phyloP scores from a whole-genome alignment of 139 green algal species.

The Trebouxia sp. region DNA sequence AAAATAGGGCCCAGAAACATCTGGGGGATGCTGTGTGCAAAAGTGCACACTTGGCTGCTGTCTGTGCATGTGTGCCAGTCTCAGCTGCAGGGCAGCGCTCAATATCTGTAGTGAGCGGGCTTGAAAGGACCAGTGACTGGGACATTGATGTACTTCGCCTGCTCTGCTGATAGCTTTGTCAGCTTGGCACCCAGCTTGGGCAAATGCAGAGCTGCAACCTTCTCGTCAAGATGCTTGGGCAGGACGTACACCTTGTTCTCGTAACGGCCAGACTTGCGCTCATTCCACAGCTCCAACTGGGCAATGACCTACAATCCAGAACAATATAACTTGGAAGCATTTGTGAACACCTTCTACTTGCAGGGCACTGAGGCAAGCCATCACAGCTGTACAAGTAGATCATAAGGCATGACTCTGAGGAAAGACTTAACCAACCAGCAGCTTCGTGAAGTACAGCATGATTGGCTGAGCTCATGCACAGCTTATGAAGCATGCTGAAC shows the following conservation, averaged over 20 bases:
- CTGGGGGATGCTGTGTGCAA: slow-evolving; percentile 19
- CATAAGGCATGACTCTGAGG: no score
- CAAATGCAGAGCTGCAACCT: slow-evolving; percentile 96
- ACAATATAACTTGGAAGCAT: no score
- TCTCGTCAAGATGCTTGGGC: slow-evolving; percentile 99
- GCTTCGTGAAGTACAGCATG: no score
- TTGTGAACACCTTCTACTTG: no score
- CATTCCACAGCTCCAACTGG: slow-evolving; percentile 99
- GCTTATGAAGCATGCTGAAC: no score
- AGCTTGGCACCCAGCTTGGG: slow-evolving; percentile 96
- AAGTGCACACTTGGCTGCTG: slow-evolving; percentile 5
- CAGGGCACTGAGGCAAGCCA: no score
- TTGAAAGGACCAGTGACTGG: slow-evolving; percentile 93
- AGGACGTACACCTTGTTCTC: slow-evolving; percentile 99
- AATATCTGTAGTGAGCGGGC: slow-evolving; percentile 96
- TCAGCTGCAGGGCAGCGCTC: not conserved
- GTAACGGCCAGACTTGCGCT: slow-evolving; percentile 92
- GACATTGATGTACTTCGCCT: slow-evolving; percentile 99
- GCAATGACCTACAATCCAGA: slow-evolving; percentile 95
- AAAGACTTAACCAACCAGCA: no score
- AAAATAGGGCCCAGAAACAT: slow-evolving; percentile 28
- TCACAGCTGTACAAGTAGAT: no score
- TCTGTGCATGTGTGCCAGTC: not conserved
- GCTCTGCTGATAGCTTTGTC: slow-evolving; percentile 84
- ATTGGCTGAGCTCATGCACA: no score